phyloP scores from a whole-genome alignment of 1,284 basidiomycete genomes.

The Sporisorium graminicola region DNA sequence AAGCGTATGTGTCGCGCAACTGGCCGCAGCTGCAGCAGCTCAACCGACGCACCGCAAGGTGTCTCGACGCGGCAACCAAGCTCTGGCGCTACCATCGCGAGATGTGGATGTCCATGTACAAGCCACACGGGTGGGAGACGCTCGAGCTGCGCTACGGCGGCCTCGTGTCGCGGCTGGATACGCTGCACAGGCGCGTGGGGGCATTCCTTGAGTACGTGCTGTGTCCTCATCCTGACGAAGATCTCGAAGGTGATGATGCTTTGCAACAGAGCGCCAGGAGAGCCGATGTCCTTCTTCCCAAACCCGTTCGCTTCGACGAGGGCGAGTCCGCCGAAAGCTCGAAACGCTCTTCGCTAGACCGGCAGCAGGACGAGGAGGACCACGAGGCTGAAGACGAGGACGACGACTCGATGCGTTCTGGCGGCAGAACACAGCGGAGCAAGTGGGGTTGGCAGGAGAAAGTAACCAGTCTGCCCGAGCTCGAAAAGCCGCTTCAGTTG shows the following conservation, averaged over 20 bases:
- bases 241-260: conserved; percentile 1
- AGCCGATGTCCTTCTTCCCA: conserved; percentile 29
- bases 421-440: neutral
- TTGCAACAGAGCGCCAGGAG: conserved; percentile 4
- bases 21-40: conserved; percentile 49
- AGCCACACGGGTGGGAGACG: conserved; percentile 69
- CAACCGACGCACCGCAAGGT: conserved; percentile 23
- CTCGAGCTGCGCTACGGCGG: conserved; percentile 70
- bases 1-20: conserved; percentile 48
- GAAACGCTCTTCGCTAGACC: neutral
- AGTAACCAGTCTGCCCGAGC: conserved; percentile 51
- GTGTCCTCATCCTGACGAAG: neutral
- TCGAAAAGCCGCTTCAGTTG: conserved; percentile 53
- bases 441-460: conserved; percentile 38
- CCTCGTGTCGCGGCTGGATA: conserved; percentile 66
- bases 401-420: conserved; percentile 32
- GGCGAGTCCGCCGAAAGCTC: neutral
- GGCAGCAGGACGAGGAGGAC: conserved; percentile 2
- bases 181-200: conserved; percentile 59
- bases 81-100: conserved; percentile 67
- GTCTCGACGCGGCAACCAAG: conserved; percentile 49
- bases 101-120: conserved; percentile 67
- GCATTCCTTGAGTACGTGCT: conserved; percentile 46
- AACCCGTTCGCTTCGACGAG: conserved; percentile 23
- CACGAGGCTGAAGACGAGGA: conserved; percentile 11